Conservation (phyloP, 202 grass and related monocot species). For the Sporobolus alterniflorus region DNA sequence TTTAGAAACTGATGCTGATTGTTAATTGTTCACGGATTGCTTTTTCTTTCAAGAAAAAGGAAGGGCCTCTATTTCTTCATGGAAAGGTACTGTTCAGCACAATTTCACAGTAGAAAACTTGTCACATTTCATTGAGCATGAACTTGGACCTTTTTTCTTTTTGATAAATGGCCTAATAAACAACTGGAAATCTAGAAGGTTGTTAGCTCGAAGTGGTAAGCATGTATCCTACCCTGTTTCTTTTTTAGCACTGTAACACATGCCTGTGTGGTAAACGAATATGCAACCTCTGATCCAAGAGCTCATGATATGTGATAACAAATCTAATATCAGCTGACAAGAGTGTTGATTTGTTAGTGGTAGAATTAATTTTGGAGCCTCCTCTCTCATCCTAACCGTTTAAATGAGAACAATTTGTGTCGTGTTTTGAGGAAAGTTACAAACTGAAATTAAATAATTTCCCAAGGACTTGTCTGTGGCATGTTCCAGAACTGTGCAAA, state of each 20-base stretch:
- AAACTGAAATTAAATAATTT: neutral
- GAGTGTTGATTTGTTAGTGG: neutral
- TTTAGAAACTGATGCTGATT: neutral
- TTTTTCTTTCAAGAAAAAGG: neutral
- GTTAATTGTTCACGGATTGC: neutral
- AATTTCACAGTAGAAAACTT: neutral
- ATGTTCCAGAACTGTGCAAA: neutral
- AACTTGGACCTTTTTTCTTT: neutral
- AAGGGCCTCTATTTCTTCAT: neutral
- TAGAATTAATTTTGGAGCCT: neutral
- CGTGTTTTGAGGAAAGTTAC: neutral
- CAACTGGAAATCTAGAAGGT: constrained; percentile 31
- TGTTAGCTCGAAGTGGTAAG: neutral
- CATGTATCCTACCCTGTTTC: neutral
- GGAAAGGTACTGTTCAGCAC: neutral
- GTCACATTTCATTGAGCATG: neutral
- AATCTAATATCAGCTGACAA: neutral
- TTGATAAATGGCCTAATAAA: neutral
- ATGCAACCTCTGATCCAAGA: neutral
- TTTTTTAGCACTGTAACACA: neutral
- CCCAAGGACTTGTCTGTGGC: neutral
- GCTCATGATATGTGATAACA: neutral
- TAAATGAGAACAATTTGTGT: neutral
- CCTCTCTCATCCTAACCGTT: neutral
- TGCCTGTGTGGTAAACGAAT: neutral